A percentile compares a stretch with the other conserved stretches of the same genome.
Evolutionary conservation across 2,329 filamentous ascomycete species (phyloP).

Genomic region (Scolecobasidium constrictum): DNA sequence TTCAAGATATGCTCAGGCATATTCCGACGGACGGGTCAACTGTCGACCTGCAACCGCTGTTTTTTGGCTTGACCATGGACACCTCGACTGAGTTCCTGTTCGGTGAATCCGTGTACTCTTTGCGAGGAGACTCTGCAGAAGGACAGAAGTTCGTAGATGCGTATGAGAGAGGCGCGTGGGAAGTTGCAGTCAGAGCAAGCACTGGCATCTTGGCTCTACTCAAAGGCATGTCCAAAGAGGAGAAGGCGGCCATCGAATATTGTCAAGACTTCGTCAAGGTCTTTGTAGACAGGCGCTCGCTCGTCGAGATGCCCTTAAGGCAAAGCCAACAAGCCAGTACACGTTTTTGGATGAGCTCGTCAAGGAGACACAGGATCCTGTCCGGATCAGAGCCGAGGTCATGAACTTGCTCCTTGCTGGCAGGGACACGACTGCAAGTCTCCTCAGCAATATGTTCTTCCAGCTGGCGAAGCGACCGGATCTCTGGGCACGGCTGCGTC

Average conservation of each 20-base stretch:
- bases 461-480: constrained; percentile 4
- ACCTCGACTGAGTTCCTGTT: constrained; percentile 59
- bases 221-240: constrained; percentile 9
- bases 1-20: constrained; percentile 22
- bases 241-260: constrained; percentile 23
- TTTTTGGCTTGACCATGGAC: constrained; percentile 57
- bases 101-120: constrained; percentile 31
- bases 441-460: constrained; percentile 34
- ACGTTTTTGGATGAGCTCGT: constrained; percentile 8
- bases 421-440: constrained; percentile 43
- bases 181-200: not conserved
- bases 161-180: not conserved
- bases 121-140: not conserved
- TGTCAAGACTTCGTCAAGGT: constrained; percentile 29
- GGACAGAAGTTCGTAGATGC: no score
- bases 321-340: not conserved
- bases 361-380: constrained; percentile 2
- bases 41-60: constrained; percentile 47
- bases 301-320: constrained; percentile 23
- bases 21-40: constrained; percentile 14
- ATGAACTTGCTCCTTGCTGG: constrained; percentile 19
- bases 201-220: not conserved
- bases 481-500: constrained; percentile 3
- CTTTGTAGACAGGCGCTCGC: constrained; percentile 32
- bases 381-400: constrained; percentile 7